Evolutionary conservation across 768 basidiomycete species (phyloP), one percentile per base, ranked within the genome.

Genomic region (Solioccasus polychromus): DNA sequence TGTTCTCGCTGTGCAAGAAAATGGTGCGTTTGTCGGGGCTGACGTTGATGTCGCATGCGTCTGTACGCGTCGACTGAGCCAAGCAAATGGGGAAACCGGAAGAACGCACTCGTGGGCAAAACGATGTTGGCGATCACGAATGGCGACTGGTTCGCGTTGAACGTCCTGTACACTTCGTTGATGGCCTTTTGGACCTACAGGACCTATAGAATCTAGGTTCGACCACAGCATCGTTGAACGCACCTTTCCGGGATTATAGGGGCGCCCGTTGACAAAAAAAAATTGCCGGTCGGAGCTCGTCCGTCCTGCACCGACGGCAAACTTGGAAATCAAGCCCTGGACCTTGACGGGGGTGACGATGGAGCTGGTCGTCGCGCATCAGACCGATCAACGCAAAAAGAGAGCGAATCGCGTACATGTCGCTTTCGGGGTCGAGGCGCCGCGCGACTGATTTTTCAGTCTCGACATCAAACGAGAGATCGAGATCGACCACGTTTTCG

Each of bases 21-120:
- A 98, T 87, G 0, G 92, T 94, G n/a, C 95, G 78, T 60, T 98
- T 99, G 70, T 98, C 96, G 0, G 96, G 95, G 50, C 84, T 90
- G 48, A 98, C 88, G 50, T 99, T 99, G 58, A 99, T 82, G 60
- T 99, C 96, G 57, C 82, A 89, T 0, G 80, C 71, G 45, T 83
- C 91, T 93, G 31, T 12, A 29, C 28, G 51, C 19, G 15, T 12
- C 32, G 23, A n/a, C 24, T 11, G 4, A 25, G 20, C 29, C 46
- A 35, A 53, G 30, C 6, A 42, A 8, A 7, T 9, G 7, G 5
- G 14, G n/a, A 32, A 32, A 32, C 6, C 6, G 31, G n/a, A 48
- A 10, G 45, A 8, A 50, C 82, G 7, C 48, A 92, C 92, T 75
- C 5, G 84, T 83, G 0, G 94, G 92, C 3, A 97, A 63, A 12